These are phyloP conservation scores for Areca catechu DNA, from an alignment of 176 grass and related monocot genomes.

Conservation along the genomic window DNA sequence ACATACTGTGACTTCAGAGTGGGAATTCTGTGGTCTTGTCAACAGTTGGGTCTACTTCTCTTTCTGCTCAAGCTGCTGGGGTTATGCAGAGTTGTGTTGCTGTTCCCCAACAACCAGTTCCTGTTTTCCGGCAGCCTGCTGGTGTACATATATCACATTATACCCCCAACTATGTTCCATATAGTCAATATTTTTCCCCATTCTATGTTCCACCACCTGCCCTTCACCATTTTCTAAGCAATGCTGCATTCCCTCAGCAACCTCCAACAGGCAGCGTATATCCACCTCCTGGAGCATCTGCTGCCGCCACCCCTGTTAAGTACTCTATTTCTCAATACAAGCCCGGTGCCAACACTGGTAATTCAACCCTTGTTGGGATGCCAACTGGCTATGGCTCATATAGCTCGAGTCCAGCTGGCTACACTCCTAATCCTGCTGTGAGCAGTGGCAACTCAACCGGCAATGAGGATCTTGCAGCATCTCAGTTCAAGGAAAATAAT, in stretches of 20 bases:
- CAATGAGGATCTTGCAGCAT: constrained; percentile 47
- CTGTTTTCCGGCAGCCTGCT: constrained; percentile 56
- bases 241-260: constrained; percentile 55
- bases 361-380: constrained; percentile 45
- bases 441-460: constrained; percentile 42
- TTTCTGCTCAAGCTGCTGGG: constrained; percentile 36
- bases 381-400: constrained; percentile 52
- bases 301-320: constrained; percentile 38
- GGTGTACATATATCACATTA: constrained; percentile 70
- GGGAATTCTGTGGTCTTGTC: constrained; percentile 29
- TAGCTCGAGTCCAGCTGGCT: constrained; percentile 50
- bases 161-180: constrained; percentile 53
- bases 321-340: constrained; percentile 56
- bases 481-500: constrained; percentile 79
- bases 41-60: constrained; percentile 45
- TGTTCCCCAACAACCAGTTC: constrained; percentile 65
- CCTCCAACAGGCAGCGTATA: constrained; percentile 57
- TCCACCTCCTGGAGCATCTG: constrained; percentile 31
- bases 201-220: constrained; percentile 56
- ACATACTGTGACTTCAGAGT: constrained; percentile 27
- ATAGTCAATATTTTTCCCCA: constrained; percentile 61
- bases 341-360: constrained; percentile 54
- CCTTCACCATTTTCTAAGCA: constrained; percentile 67
- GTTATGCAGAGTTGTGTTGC: constrained; percentile 49
- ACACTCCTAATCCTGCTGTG: constrained; percentile 30